Conservation (phyloP, 148 eudicot genomes). For the Dianthus caryophyllus region DNA sequence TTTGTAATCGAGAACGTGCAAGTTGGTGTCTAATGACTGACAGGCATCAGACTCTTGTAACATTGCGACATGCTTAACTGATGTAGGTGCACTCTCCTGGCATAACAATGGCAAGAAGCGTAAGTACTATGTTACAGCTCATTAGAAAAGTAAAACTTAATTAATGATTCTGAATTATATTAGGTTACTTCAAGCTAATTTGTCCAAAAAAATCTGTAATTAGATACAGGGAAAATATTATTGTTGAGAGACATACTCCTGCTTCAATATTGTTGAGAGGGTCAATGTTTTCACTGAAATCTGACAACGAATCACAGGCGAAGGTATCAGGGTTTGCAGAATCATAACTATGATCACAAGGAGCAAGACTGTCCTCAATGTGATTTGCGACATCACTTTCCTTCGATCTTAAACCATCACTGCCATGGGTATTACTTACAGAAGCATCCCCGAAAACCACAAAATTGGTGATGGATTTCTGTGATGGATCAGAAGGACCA, state of each 20-base stretch:
- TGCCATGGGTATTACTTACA: constrained; percentile 22
- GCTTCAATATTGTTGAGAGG: constrained; percentile 5
- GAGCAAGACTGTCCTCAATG: constrained; percentile 24
- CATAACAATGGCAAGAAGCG: constrained; percentile 7
- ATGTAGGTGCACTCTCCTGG: constrained; percentile 29
- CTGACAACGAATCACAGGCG: constrained; percentile 31
- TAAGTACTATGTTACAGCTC: not conserved
- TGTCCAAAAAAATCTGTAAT: not conserved
- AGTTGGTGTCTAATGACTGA: constrained; percentile 16
- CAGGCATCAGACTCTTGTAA: constrained; percentile 23
- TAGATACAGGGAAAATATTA: not conserved
- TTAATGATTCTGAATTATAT: not conserved
- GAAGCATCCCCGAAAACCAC: constrained; percentile 38
- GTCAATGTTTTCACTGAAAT: constrained; percentile 20
- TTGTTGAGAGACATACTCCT: constrained; percentile 8
- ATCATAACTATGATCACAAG: constrained; percentile 25
- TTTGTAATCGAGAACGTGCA: constrained; percentile 16
- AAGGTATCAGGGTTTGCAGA: constrained; percentile 25
- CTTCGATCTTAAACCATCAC: constrained; percentile 26
- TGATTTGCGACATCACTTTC: constrained; percentile 22
- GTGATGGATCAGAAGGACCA: constrained; percentile 67
- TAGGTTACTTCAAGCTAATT: not conserved
- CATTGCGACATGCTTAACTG: constrained; percentile 10
- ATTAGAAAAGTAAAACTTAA: not conserved
- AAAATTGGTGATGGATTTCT: constrained; percentile 77